phyloP scores from a whole-genome alignment of 2,329 filamentous ascomycete species.

The Penicillium sp. region DNA sequence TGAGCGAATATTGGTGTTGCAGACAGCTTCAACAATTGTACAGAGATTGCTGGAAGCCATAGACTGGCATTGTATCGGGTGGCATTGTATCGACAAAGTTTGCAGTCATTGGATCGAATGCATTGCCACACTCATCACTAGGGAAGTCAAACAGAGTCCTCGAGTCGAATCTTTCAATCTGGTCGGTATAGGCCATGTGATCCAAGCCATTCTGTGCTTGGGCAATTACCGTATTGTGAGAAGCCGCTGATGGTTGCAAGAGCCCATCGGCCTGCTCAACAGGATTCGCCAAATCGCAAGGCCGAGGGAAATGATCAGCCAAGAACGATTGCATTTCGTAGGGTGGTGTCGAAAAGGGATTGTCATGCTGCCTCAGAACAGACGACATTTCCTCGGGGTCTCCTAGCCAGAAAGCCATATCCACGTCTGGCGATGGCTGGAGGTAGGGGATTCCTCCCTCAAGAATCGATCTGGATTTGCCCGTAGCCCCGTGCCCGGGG shows the following conservation, averaged over 20 bases:
- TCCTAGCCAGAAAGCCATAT: constrained; percentile 4
- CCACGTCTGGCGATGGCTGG: background rate
- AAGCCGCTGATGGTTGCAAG: background rate
- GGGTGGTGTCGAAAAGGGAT: background rate
- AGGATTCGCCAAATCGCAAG: background rate
- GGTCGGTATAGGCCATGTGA: background rate
- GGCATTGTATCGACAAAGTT: background rate
- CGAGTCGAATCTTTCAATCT: background rate
- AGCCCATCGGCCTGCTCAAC: background rate
- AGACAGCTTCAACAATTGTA: background rate
- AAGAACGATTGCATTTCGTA: background rate
- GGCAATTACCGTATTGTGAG: background rate
- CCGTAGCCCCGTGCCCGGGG: background rate
- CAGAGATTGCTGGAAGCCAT: background rate
- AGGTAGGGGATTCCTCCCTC: constrained; percentile 6
- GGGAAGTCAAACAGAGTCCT: background rate
- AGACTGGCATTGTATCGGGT: background rate
- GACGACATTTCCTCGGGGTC: background rate
- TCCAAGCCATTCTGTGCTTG: background rate
- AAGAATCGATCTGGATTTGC: background rate
- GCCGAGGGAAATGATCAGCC: background rate
- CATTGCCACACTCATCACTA: background rate
- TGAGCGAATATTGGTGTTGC: background rate
- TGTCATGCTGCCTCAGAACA: background rate
- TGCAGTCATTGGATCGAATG: background rate